phyloP scores from a whole-genome alignment of 352 stramenopile genomes.

The Globisporangium camurandrum region DNA sequence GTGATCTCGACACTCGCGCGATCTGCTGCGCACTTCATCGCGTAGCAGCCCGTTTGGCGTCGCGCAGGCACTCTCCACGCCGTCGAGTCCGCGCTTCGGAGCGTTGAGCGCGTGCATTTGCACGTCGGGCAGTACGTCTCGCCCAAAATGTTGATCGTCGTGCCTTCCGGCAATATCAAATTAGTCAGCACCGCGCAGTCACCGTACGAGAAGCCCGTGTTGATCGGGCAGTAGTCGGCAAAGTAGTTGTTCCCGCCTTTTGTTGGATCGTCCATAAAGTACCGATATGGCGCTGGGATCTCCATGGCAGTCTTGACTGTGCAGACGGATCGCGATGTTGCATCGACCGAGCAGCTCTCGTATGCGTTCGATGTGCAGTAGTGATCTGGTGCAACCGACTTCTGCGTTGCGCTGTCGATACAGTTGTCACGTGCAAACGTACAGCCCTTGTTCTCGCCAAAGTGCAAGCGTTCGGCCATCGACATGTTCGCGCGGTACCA shows the following conservation, averaged over 20 bases:
- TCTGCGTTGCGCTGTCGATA: slow-evolving; percentile 40
- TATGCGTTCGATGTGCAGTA: slow-evolving; percentile 48
- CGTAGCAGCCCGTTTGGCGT: slow-evolving; percentile 71
- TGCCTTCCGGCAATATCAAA: slow-evolving; percentile 30
- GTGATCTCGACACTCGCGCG: slow-evolving; percentile 27
- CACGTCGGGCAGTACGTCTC: slow-evolving; percentile 70
- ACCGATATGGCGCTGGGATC: slow-evolving; percentile 50
- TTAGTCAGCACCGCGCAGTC: slow-evolving; percentile 63
- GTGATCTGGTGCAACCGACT: slow-evolving; percentile 41
- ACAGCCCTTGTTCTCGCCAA: slow-evolving; percentile 58
- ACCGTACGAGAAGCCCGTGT: slow-evolving; percentile 53
- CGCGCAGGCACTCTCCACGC: slow-evolving; percentile 47
- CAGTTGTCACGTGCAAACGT: slow-evolving; percentile 60
- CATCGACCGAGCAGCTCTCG: slow-evolving; percentile 75
- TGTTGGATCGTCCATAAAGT: slow-evolving; percentile 45
- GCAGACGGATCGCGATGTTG: slow-evolving; percentile 58
- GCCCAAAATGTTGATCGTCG: slow-evolving; percentile 65
- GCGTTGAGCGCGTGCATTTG: slow-evolving; percentile 58
- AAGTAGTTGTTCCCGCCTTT: slow-evolving; percentile 57
- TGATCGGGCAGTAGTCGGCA: slow-evolving; percentile 74
- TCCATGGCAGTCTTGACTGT: slow-evolving; percentile 27
- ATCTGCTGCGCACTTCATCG: slow-evolving; percentile 46
- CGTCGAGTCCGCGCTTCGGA: slow-evolving; percentile 51
- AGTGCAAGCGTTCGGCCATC: slow-evolving; percentile 47
- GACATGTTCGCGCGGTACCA: slow-evolving; percentile 67